Base-by-base conservation (phyloP, 2,329 filamentous ascomycete species). In the Lasiodiplodia sp. region DNA sequence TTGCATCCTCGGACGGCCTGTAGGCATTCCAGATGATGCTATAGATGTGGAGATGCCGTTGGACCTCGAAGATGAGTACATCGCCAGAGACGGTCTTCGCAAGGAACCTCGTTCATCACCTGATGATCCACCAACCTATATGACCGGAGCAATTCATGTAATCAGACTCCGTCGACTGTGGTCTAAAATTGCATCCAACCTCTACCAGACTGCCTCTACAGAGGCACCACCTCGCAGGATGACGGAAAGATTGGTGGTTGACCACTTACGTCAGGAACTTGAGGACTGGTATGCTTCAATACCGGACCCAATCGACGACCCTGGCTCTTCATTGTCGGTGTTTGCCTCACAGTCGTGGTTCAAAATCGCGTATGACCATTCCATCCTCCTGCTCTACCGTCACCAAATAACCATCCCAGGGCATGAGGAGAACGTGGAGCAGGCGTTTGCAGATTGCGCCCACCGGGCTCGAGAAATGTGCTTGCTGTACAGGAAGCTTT, bases 341-440 rank as follows among this genome's bases (percentile, higher is more conserved):
- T 83, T 80, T 68, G 75, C 79, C 0, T 80, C 80, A 0, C 69
- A 69, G 6, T 75, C 77, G 14, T 82, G 80, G 80, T 83, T 82
- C 57, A 69, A 74, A 3, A 72, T 82, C 1, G 78, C 77, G 1
- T 82, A 82, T 57, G 71, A 81, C 67, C 76, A 82, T 67, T 78
- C 79, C 1, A 76, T 83, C 25, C 72, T 83, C 5, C 71, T 82
- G 2, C 71, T 83, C 1, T 81, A 82, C 64, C 75, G 79, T 1
- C 76, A 58, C 28, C 71, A 68, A 38, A 68, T 72, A 37, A 68
- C 58, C 14, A 40, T 40, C 21, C 34, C 10, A 28, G 53, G 49
- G 5, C 51, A 67, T 14, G 58, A 67, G 23, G 57, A 56, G 3
- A 52, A 47, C 28, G 57, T 60, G 31, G 62, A 72, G 7, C 67